Percentiles rank a stretch among this genome's conserved stretches.
phyloP scores from a whole-genome alignment of 176 grass and related monocot species.

The Musa schizocarpa region DNA sequence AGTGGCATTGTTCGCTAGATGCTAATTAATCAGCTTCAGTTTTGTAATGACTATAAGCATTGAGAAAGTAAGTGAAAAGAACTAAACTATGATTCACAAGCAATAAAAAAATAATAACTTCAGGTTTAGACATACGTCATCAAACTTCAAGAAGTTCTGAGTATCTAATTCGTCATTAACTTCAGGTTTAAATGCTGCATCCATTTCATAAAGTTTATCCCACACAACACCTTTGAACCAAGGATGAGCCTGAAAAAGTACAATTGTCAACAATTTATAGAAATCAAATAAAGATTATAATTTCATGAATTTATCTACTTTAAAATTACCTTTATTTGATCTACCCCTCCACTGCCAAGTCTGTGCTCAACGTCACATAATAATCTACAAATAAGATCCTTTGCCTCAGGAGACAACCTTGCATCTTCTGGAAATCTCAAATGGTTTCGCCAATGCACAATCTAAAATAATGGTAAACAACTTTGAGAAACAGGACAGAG shows the following conservation, averaged over 20 bases:
- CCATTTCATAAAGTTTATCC: slow-evolving; percentile 97
- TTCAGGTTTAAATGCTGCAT: slow-evolving; percentile 94
- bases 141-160: slow-evolving; percentile 96
- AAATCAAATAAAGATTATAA: slow-evolving; percentile 7
- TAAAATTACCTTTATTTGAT: slow-evolving; percentile 86
- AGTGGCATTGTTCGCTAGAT: not conserved
- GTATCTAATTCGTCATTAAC: slow-evolving; percentile 91
- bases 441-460: slow-evolving; percentile 98
- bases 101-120: slow-evolving; percentile 10
- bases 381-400: slow-evolving; percentile 83
- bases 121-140: slow-evolving; percentile 53
- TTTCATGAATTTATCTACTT: slow-evolving; percentile 3
- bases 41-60: not conserved
- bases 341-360: slow-evolving; percentile 69
- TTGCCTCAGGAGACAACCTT: slow-evolving; percentile 74
- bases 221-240: slow-evolving; percentile 82
- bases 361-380: slow-evolving; percentile 96
- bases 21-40: not conserved
- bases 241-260: slow-evolving; percentile 65
- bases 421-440: slow-evolving; percentile 96
- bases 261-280: slow-evolving; percentile 20
- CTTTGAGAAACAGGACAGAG: slow-evolving; percentile 1
- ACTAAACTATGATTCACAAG: slow-evolving; percentile 5
- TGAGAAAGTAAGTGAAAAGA: not conserved
- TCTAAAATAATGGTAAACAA: slow-evolving; percentile 36